phyloP scores from a whole-genome alignment of 169 alveolate genomes.

The Cryptosporidium sp. region DNA sequence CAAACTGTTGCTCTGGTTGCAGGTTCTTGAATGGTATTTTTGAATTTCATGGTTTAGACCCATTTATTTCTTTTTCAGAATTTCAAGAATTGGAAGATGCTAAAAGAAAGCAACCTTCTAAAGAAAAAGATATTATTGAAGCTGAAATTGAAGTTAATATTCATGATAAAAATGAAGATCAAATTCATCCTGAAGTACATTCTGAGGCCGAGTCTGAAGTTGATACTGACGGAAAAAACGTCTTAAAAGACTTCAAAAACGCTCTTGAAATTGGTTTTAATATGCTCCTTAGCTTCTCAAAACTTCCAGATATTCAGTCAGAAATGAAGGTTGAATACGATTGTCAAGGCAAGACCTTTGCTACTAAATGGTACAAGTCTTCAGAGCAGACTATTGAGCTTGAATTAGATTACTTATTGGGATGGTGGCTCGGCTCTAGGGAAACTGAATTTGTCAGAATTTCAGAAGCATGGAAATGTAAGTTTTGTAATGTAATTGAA shows the following conservation, averaged over 20 bases:
- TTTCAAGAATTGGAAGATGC: conserved; percentile 2
- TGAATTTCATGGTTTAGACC: conserved; percentile 27
- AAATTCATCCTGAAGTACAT: neutral
- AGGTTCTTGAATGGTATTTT: conserved; percentile 15
- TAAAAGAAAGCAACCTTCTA: neutral
- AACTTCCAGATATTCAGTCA: conserved; percentile 35
- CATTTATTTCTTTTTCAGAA: neutral
- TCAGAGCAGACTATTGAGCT: conserved; percentile 23
- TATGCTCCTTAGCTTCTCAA: conserved; percentile 16
- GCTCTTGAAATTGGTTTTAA: conserved; percentile 35
- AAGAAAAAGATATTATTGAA: neutral
- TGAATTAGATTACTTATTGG: conserved; percentile 48
- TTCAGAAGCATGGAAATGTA: conserved; percentile 70
- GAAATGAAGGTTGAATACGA: conserved; percentile 74
- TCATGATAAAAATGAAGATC: neutral
- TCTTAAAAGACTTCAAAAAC: neutral
- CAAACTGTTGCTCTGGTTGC: conserved; percentile 56
- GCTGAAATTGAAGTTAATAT: neutral
- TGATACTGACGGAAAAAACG: conserved; percentile 23
- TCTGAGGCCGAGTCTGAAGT: neutral
- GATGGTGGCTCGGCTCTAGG: conserved; percentile 70
- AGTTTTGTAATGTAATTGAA: conserved; percentile 59
- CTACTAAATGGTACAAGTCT: conserved; percentile 63
- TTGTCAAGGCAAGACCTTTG: conserved; percentile 63
- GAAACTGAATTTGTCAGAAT: conserved; percentile 32